Conservation (phyloP, 2,329 filamentous ascomycete genomes). For the Scortechinia acanthostroma region DNA sequence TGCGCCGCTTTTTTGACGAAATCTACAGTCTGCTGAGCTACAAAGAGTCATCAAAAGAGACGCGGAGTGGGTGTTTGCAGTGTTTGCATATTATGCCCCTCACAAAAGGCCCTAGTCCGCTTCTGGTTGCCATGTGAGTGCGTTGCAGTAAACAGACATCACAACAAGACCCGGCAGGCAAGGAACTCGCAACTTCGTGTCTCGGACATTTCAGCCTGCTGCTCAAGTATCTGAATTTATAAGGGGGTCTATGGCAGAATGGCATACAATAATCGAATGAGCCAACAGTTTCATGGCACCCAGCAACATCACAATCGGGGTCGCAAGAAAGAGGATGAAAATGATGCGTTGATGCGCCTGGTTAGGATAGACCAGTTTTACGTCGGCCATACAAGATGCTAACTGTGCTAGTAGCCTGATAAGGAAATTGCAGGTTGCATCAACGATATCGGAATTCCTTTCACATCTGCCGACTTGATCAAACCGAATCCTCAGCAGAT, state of each 20-base stretch:
- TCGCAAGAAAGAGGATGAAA: constrained; percentile 48
- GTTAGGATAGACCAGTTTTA: constrained; percentile 19
- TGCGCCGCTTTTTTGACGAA: no score
- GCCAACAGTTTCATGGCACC: constrained; percentile 35
- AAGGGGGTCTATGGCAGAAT: constrained; percentile 22
- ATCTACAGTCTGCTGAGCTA: not conserved
- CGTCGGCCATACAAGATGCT: constrained; percentile 3
- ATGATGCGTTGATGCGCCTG: constrained; percentile 47
- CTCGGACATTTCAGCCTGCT: no score
- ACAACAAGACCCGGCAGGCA: not conserved
- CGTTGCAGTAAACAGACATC: constrained; percentile 7
- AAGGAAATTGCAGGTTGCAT: constrained; percentile 93
- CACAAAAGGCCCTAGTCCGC: not conserved
- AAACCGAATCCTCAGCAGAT: constrained; percentile 93
- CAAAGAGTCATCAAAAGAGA: not conserved
- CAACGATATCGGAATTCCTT: constrained; percentile 88
- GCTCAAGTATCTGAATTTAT: no score
- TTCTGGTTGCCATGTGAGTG: not conserved
- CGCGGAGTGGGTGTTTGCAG: not conserved
- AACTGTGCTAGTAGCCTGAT: constrained; percentile 30
- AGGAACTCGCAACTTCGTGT: no score
- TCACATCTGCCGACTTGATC: constrained; percentile 77
- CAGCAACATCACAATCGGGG: constrained; percentile 33
- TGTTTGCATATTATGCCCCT: not conserved
- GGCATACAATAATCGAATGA: constrained; percentile 42